These are phyloP conservation scores for Aspergillus oerlinghausenensis DNA, from an alignment of 2,329 filamentous ascomycete species.

Conservation along the genomic window DNA sequence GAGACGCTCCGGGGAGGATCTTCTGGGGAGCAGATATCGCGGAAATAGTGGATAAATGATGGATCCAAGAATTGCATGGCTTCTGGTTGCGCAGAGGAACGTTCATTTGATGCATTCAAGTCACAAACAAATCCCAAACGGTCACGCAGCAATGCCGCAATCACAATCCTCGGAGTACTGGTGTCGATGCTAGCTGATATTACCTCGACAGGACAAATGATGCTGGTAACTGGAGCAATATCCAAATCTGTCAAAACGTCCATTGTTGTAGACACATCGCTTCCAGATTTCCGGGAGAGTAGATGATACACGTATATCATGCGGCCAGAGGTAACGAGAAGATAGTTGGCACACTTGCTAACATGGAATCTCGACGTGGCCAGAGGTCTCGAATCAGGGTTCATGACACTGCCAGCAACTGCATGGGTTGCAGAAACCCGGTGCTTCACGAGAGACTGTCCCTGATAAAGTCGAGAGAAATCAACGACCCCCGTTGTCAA, in stretches of 20 bases:
- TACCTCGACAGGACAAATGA: constrained; percentile 55
- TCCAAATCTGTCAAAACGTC: constrained; percentile 24
- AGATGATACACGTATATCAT: constrained; percentile 56
- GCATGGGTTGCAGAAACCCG: constrained; percentile 4
- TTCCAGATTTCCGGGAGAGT: constrained; percentile 13
- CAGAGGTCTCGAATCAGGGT: constrained; percentile 1
- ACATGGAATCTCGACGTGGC: constrained; percentile 44
- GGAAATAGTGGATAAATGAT: constrained; percentile 41
- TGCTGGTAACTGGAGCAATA: constrained; percentile 47
- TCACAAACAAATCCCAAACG: constrained; percentile 60
- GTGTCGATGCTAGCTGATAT: constrained; percentile 61
- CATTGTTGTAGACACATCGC: constrained; percentile 15
- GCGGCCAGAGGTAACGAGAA: constrained; percentile 52
- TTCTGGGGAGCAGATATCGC: constrained; percentile 55
- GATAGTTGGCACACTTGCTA: constrained; percentile 56
- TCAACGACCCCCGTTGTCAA: constrained; percentile 33
- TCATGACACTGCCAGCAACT: constrained; percentile 22
- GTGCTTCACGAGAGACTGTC: constrained; percentile 8
- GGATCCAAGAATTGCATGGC: constrained; percentile 27
- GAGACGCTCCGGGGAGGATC: constrained; percentile 62
- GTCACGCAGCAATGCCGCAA: constrained; percentile 57
- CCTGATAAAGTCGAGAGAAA: constrained; percentile 22
- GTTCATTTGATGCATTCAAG: constrained; percentile 28
- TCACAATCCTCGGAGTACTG: constrained; percentile 49
- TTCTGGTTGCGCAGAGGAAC: neutral